phyloP scores from a whole-genome alignment of 805 yeast species.

The Lachancea mirantina region DNA sequence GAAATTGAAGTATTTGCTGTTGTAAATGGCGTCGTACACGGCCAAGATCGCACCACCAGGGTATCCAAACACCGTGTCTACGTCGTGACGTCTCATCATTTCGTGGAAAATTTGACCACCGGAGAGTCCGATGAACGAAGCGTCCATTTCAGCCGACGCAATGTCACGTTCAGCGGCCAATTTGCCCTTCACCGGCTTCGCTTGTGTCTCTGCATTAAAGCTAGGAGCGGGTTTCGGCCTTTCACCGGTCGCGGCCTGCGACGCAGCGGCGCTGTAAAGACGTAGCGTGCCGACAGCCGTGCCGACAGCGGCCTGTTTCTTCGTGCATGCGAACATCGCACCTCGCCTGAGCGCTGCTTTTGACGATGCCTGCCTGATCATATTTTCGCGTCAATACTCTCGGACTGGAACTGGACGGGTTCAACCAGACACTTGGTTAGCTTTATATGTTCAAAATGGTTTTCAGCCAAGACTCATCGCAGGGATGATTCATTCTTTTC shows the following conservation, averaged over 20 bases:
- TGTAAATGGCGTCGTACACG: constrained; percentile 93
- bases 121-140: constrained; percentile 88
- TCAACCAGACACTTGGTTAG: too few relatives aligned
- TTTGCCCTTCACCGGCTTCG: constrained; percentile 9
- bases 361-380: constrained; percentile 21
- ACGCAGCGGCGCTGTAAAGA: constrained; percentile 11
- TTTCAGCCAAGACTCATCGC: too few relatives aligned
- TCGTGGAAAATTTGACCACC: constrained; percentile 99
- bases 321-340: constrained; percentile 4
- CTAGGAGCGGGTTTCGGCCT: constrained; percentile 35
- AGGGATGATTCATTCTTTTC: too few relatives aligned
- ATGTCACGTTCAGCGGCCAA: constrained; percentile 8
- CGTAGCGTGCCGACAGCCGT: constrained; percentile 4
- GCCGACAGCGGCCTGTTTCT: constrained; percentile 1
- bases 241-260: constrained; percentile 6
- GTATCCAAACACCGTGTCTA: constrained; percentile 93
- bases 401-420: too few relatives aligned
- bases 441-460: too few relatives aligned
- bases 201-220: constrained; percentile 24
- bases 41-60: constrained; percentile 99
- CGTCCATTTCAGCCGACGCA: constrained; percentile 45
- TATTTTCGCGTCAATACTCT: too few relatives aligned
- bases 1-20: constrained; percentile 81
- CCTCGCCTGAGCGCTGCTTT: constrained; percentile 10
- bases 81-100: constrained; percentile 95